These are phyloP conservation scores for Euptelea pleiosperma DNA, from an alignment of 164 flowering plant species.

Conservation along the genomic window DNA sequence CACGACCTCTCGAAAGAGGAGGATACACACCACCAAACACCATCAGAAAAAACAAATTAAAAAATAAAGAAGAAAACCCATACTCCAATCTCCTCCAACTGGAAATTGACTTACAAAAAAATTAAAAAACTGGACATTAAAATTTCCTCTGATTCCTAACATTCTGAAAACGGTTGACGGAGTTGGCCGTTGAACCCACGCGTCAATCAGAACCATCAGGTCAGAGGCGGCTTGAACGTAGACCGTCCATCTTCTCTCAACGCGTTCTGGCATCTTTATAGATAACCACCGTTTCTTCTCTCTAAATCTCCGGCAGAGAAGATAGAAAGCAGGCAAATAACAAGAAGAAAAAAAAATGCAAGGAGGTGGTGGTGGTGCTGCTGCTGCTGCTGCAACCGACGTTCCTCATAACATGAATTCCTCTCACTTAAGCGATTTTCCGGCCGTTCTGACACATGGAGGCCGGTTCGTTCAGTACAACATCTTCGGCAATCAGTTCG, in stretches of 20 bases:
- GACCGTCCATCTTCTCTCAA: constrained; percentile 7
- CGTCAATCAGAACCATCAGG: constrained; percentile 11
- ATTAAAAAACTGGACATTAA: no score
- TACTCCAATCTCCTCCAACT: no score
- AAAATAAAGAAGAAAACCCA: no score
- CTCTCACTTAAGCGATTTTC: constrained; percentile 47
- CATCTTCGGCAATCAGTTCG: constrained; percentile 76
- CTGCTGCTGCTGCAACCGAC: constrained; percentile 15
- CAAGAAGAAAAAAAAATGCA: background rate
- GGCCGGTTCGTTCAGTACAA: constrained; percentile 74
- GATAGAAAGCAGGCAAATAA: no score
- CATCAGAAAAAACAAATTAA: no score
- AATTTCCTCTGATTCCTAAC: no score
- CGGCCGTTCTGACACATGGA: constrained; percentile 56
- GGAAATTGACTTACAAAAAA: no score
- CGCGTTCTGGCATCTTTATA: background rate
- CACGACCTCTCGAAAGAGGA: no score
- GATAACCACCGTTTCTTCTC: no score
- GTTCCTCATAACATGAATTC: constrained; percentile 11
- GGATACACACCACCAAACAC: no score
- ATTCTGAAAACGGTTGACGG: constrained; percentile 6
- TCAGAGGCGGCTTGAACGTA: constrained; percentile 8
- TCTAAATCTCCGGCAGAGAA: no score
- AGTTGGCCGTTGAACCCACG: constrained; percentile 7
- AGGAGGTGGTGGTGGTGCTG: constrained; percentile 15